Conservation (phyloP, 495 filamentous ascomycete species). For the Neurospora sp. region DNA sequence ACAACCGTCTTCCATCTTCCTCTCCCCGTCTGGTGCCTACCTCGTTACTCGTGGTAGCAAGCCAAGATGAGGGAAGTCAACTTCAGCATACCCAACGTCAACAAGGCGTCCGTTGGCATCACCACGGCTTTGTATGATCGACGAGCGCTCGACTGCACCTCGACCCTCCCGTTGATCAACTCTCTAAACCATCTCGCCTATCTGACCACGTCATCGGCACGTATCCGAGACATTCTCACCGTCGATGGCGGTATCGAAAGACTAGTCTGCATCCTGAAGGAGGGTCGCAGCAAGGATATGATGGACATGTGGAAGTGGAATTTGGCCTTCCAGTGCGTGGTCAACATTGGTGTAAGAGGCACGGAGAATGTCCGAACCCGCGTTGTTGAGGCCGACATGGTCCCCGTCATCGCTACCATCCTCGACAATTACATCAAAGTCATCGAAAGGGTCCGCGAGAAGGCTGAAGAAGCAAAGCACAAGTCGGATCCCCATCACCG, state of each 20-base stretch:
- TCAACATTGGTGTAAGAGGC: conserved; percentile 95
- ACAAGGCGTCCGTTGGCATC: conserved; percentile 98
- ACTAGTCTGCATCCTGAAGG: conserved; percentile 93
- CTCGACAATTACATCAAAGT: conserved; percentile 97
- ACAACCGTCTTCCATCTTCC: neutral
- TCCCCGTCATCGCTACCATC: conserved; percentile 97
- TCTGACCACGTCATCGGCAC: conserved; percentile 94
- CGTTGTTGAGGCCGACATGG: conserved; percentile 97
- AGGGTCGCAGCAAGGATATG: conserved; percentile 89
- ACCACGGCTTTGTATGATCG: conserved; percentile 97
- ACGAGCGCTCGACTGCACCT: conserved; percentile 94
- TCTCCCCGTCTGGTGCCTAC: conserved; percentile 25
- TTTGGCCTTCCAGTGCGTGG: conserved; percentile 93
- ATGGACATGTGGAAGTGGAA: conserved; percentile 99
- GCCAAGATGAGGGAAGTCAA: conserved; percentile 94
- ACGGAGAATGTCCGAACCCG: conserved; percentile 87
- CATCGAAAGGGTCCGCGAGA: conserved; percentile 79
- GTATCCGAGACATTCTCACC: conserved; percentile 93
- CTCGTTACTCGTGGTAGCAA: conserved; percentile 19
- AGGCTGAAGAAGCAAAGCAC: conserved; percentile 58
- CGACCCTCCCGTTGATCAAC: conserved; percentile 92
- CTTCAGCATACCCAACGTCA: conserved; percentile 98
- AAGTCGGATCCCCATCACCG: conserved; percentile 34
- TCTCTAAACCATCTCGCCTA: conserved; percentile 97
- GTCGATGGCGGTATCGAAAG: conserved; percentile 97